These are phyloP conservation scores for Patellifolia procumbens DNA, from an alignment of 179 eudicot genomes.

Conservation along the genomic window DNA sequence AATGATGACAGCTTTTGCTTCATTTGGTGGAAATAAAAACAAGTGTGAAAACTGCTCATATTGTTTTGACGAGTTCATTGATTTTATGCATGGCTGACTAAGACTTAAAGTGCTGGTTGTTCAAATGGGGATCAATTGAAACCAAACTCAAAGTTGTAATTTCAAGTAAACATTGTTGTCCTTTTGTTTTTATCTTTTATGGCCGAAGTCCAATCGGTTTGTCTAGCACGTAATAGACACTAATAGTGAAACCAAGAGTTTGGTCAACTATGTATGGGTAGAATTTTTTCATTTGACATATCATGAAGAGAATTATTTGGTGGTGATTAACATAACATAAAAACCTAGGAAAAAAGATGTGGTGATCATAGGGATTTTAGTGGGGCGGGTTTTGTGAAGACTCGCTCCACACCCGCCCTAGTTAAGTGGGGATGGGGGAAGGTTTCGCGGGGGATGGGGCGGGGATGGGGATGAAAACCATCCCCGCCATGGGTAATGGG, in stretches of 20 bases:
- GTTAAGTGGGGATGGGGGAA: too few species aligned
- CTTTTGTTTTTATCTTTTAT: background rate
- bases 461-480: too few species aligned
- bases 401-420: too few species aligned
- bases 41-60: slow-evolving; percentile 1
- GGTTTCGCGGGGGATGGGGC: too few species aligned
- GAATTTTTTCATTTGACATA: too few species aligned
- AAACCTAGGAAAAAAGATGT: too few species aligned
- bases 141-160: slow-evolving; percentile 2
- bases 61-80: background rate
- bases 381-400: too few species aligned
- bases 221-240: background rate
- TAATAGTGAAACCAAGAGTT: background rate
- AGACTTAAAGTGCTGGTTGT: background rate
- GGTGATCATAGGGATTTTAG: too few species aligned
- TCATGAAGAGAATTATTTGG: too few species aligned
- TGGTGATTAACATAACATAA: too few species aligned
- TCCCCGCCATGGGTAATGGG: too few species aligned
- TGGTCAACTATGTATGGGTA: background rate
- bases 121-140: background rate
- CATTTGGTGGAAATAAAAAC: background rate
- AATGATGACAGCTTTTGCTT: slow-evolving; percentile 3
- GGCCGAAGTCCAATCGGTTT: background rate
- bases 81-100: slow-evolving; percentile 2
- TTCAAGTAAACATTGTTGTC: slow-evolving; percentile 6